These are phyloP conservation scores for Capronia americana DNA, from an alignment of 2,329 filamentous ascomycete genomes.

Conservation along the genomic window DNA sequence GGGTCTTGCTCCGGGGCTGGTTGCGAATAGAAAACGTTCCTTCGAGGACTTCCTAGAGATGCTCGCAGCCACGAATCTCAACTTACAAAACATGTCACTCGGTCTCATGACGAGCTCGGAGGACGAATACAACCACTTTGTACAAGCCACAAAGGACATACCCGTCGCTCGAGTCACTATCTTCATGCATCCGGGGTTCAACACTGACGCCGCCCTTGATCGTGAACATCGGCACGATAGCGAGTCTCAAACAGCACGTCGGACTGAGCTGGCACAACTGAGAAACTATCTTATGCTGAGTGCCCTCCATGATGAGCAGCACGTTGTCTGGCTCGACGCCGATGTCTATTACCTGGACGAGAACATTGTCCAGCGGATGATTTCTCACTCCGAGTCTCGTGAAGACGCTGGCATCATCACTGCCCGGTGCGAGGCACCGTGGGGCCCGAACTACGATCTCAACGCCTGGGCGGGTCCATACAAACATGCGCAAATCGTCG, in stretches of 20 bases:
- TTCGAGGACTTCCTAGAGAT: not conserved
- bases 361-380: conserved; percentile 1
- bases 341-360: not conserved
- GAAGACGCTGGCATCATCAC: conserved; percentile 7
- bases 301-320: not conserved
- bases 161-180: not conserved
- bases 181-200: not conserved
- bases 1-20: not conserved
- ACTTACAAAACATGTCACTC: not conserved
- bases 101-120: conserved; percentile 1
- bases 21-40: not conserved
- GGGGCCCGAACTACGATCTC: conserved; percentile 4
- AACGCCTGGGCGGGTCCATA: conserved; percentile 1
- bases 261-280: not conserved
- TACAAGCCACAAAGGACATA: not conserved
- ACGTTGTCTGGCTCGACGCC: conserved; percentile 2
- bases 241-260: not conserved
- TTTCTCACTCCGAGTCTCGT: conserved; percentile 3
- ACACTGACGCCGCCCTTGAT: not conserved
- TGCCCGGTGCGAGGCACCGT: not conserved
- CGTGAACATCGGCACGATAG: not conserved
- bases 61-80: not conserved
- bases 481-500: not conserved
- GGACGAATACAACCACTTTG: not conserved
- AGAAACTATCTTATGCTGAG: conserved; percentile 5